Conservation (phyloP, 257 asterid genomes). For the Anisodus acutangulus region DNA sequence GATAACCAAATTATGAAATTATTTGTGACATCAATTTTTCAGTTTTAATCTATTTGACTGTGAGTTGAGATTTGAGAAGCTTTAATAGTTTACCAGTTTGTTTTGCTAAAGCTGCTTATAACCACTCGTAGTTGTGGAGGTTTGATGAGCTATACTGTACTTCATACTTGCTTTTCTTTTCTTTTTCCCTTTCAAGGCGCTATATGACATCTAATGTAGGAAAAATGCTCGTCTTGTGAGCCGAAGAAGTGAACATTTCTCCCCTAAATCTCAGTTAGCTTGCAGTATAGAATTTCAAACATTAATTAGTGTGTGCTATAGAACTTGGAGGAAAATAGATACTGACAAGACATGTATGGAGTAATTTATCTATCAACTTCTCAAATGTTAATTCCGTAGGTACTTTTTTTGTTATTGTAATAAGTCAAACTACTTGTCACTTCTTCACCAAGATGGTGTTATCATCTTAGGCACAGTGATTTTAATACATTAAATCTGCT, state of each 20-base stretch:
- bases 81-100: slow-evolving; percentile 6
- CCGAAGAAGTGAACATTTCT: neutral
- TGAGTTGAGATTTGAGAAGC: slow-evolving; percentile 2
- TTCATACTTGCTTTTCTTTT: neutral
- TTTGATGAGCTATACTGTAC: neutral
- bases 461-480: neutral
- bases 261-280: neutral
- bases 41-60: slow-evolving; percentile 25
- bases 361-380: no score
- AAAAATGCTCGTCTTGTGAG: neutral
- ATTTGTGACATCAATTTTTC: slow-evolving; percentile 10
- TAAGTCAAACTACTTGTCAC: neutral
- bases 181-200: slow-evolving; percentile 4
- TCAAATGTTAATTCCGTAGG: neutral
- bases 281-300: neutral
- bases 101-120: slow-evolving; percentile 1
- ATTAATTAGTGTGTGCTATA: neutral
- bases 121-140: neutral
- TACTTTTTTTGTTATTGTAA: neutral
- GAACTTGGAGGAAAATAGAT: neutral
- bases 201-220: slow-evolving; percentile 1
- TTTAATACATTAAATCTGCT: no score
- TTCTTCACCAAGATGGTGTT: no score
- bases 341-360: no score
- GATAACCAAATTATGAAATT: neutral